Conservation (phyloP, 176 grass and related monocot species). For the Ensete ventricosum region DNA sequence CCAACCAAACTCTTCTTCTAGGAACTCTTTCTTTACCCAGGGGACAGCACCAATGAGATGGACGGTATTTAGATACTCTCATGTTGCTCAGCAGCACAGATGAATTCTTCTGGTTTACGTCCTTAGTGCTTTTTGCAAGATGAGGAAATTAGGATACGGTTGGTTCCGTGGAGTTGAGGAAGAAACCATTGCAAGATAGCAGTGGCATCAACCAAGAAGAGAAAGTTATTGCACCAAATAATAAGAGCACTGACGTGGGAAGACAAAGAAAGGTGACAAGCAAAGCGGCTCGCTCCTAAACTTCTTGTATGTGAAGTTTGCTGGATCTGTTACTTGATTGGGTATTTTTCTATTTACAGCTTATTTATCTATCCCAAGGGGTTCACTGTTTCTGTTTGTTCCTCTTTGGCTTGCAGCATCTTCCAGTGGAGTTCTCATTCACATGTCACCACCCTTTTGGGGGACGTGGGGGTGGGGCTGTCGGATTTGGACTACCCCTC, state of each 20-base stretch:
- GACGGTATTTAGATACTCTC: constrained; percentile 47
- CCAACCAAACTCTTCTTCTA: neutral
- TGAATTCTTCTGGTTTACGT: constrained; percentile 58
- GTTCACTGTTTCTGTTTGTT: too few species aligned
- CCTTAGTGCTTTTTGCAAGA: constrained; percentile 40
- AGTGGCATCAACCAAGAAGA: constrained; percentile 16
- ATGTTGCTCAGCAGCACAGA: constrained; percentile 38
- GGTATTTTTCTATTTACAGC: too few species aligned
- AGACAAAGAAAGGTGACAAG: constrained; percentile 26
- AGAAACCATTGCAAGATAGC: constrained; percentile 18
- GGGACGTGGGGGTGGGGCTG: neutral
- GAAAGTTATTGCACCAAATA: constrained; percentile 9
- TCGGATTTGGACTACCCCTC: neutral
- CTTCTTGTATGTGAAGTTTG: too few species aligned
- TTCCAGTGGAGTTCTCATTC: too few species aligned
- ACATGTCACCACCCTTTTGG: neutral
- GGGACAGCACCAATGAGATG: too few species aligned
- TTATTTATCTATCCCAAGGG: too few species aligned
- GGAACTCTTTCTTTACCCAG: neutral
- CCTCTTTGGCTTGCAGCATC: too few species aligned
- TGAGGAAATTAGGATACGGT: constrained; percentile 29
- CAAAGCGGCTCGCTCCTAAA: constrained; percentile 6
- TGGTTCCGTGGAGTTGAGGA: constrained; percentile 32
- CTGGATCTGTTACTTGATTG: too few species aligned
- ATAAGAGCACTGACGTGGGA: constrained; percentile 5